These are phyloP conservation scores for Beauveria sp. DNA, from an alignment of 2,329 filamentous ascomycete genomes.

Conservation along the genomic window DNA sequence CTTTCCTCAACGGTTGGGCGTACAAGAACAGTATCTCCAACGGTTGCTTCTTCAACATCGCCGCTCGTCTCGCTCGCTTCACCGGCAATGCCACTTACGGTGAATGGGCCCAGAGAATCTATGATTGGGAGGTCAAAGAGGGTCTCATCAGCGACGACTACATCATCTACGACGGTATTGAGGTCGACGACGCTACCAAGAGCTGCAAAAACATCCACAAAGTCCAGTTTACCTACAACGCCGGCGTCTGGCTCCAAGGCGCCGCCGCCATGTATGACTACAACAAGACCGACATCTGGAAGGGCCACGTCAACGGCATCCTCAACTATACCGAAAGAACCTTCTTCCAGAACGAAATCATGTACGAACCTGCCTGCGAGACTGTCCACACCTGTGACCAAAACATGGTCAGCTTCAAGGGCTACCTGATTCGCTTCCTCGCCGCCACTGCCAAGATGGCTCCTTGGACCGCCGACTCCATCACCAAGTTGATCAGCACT, in stretches of 20 bases:
- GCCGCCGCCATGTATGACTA: slow-evolving; percentile 56
- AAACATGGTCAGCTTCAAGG: slow-evolving; percentile 71
- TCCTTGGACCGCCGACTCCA: slow-evolving; percentile 40
- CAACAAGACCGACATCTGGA: slow-evolving; percentile 46
- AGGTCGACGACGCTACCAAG: slow-evolving; percentile 26
- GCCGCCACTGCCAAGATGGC: slow-evolving; percentile 47
- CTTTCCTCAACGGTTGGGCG: slow-evolving; percentile 63
- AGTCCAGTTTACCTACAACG: slow-evolving; percentile 64
- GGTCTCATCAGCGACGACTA: slow-evolving; percentile 50
- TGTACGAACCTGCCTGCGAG: slow-evolving; percentile 64
- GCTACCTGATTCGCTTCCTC: slow-evolving; percentile 63
- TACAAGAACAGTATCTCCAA: slow-evolving; percentile 65
- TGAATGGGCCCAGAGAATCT: slow-evolving; percentile 66
- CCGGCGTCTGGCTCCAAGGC: slow-evolving; percentile 57
- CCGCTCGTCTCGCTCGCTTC: slow-evolving; percentile 65
- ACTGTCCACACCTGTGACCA: slow-evolving; percentile 51
- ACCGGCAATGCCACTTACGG: slow-evolving; percentile 73
- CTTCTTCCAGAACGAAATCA: slow-evolving; percentile 48
- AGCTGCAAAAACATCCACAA: slow-evolving; percentile 46
- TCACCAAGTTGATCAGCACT: slow-evolving; percentile 44
- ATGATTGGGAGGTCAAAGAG: slow-evolving; percentile 52
- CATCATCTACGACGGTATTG: slow-evolving; percentile 45
- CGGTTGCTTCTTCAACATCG: slow-evolving; percentile 63
- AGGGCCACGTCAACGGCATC: slow-evolving; percentile 51
- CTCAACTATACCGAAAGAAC: slow-evolving; percentile 40